Evolutionary conservation across 495 filamentous ascomycete species (phyloP).

Genomic region (Evernia prunastri): DNA sequence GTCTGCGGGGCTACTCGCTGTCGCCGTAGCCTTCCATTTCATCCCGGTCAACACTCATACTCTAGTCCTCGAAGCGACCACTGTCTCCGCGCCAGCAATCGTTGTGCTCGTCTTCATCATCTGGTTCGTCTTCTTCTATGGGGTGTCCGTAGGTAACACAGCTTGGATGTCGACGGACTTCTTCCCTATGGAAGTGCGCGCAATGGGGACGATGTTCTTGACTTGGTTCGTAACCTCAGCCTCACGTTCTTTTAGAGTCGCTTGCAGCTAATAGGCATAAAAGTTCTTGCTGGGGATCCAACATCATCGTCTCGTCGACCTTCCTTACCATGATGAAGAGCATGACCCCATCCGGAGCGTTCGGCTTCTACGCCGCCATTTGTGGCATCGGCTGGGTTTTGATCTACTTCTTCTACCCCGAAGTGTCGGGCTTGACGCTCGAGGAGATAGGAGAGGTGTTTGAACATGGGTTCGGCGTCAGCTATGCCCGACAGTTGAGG

Average conservation of each 20-base stretch:
- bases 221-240: conserved; percentile 29
- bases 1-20: conserved; percentile 36
- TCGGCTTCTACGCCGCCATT: conserved; percentile 48
- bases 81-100: conserved; percentile 35
- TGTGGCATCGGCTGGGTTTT: conserved; percentile 42
- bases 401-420: conserved; percentile 46
- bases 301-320: conserved; percentile 48
- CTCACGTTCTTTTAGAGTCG: not conserved
- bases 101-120: conserved; percentile 44
- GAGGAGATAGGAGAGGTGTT: conserved; percentile 48
- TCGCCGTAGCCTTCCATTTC: conserved; percentile 43
- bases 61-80: conserved; percentile 25
- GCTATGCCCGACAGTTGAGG: conserved; percentile 34
- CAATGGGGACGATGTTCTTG: conserved; percentile 47
- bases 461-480: conserved; percentile 42
- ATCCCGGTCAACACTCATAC: conserved; percentile 41
- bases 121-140: conserved; percentile 44
- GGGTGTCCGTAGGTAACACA: conserved; percentile 41
- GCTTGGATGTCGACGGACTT: conserved; percentile 49
- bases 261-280: not conserved
- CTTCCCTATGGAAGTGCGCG: conserved; percentile 47
- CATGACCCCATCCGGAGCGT: conserved; percentile 44
- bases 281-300: conserved; percentile 42
- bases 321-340: conserved; percentile 46
- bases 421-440: conserved; percentile 43